A percentile compares a stretch with the other conserved stretches of the same genome.
Evolutionary conservation across 306 rosid genomes (phyloP).

Genomic region (Lotus japonicus): DNA sequence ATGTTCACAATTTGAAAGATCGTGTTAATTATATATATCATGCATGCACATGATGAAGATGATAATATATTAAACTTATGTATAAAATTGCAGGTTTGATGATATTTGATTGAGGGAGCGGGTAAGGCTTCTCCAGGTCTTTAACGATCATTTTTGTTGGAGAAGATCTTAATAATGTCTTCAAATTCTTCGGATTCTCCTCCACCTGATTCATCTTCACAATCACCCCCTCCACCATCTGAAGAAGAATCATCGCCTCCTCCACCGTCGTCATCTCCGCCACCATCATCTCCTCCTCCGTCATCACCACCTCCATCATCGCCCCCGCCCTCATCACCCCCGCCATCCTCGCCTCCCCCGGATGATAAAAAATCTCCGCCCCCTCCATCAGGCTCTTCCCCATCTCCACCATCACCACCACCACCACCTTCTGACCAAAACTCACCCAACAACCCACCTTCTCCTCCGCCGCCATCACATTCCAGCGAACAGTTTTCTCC

Average conservation of each 20-base stretch:
- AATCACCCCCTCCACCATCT: slow-evolving; percentile 7
- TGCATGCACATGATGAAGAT: too few species aligned
- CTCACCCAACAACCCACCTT: neutral
- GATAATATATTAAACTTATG: too few species aligned
- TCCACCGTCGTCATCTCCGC: neutral
- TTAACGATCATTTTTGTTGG: slow-evolving; percentile 15
- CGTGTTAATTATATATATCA: too few species aligned
- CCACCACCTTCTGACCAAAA: neutral
- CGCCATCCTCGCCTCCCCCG: slow-evolving; percentile 12
- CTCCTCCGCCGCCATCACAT: slow-evolving; percentile 8
- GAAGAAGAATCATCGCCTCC: neutral
- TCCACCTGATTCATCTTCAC: too few species aligned
- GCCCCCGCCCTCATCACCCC: neutral
- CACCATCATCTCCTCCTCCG: neutral
- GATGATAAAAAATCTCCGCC: slow-evolving; percentile 6
- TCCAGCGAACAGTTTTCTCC: neutral
- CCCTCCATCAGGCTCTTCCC: slow-evolving; percentile 14
- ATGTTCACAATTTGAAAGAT: neutral
- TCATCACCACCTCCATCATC: slow-evolving; percentile 11
- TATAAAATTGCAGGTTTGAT: neutral
- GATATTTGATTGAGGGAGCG: slow-evolving; percentile 32
- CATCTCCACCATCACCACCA: slow-evolving; percentile 14
- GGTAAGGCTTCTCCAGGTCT: slow-evolving; percentile 38
- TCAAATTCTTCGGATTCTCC: slow-evolving; percentile 22
- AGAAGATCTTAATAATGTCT: slow-evolving; percentile 36